These are phyloP conservation scores for Fusarium transvaalense DNA, from an alignment of 2,329 filamentous ascomycete species.

Conservation along the genomic window DNA sequence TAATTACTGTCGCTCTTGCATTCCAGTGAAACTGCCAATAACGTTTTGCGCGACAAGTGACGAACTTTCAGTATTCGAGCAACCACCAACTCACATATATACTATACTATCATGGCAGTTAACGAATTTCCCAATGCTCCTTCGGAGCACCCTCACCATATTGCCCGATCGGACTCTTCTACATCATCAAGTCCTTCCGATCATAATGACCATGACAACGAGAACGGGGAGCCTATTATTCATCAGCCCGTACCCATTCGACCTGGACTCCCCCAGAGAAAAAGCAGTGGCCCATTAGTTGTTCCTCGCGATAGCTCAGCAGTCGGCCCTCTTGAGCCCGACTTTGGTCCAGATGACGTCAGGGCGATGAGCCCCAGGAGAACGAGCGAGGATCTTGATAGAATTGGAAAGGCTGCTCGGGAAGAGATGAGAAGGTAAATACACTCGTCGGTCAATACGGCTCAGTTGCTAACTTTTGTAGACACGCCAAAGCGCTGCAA, in stretches of 20 bases:
- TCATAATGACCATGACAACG: slow-evolving; percentile 44
- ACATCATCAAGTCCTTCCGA: slow-evolving; percentile 51
- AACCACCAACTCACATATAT: background rate
- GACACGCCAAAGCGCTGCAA: slow-evolving; percentile 89
- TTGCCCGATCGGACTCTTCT: slow-evolving; percentile 56
- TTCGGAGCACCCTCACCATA: slow-evolving; percentile 49
- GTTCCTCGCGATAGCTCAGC: slow-evolving; percentile 81
- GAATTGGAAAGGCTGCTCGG: slow-evolving; percentile 84
- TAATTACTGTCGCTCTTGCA: slow-evolving; percentile 5
- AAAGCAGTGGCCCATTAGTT: slow-evolving; percentile 85
- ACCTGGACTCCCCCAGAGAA: slow-evolving; percentile 77
- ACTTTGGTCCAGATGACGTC: slow-evolving; percentile 88
- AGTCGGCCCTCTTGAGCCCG: slow-evolving; percentile 78
- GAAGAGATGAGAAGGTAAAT: slow-evolving; percentile 70
- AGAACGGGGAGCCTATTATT: slow-evolving; percentile 52
- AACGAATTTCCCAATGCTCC: slow-evolving; percentile 44
- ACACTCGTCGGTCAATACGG: slow-evolving; percentile 7
- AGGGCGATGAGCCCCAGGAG: slow-evolving; percentile 93
- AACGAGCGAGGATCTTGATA: slow-evolving; percentile 91
- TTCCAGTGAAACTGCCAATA: slow-evolving; percentile 28
- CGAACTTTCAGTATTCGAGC: slow-evolving; percentile 10
- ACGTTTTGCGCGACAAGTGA: slow-evolving; percentile 23
- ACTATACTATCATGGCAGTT: slow-evolving; percentile 39
- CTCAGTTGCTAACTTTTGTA: slow-evolving; percentile 54
- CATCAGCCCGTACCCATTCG: slow-evolving; percentile 68